Conservation (phyloP, 202 grass and related monocot genomes). For the Schoenoplectus tabernaemontani region DNA sequence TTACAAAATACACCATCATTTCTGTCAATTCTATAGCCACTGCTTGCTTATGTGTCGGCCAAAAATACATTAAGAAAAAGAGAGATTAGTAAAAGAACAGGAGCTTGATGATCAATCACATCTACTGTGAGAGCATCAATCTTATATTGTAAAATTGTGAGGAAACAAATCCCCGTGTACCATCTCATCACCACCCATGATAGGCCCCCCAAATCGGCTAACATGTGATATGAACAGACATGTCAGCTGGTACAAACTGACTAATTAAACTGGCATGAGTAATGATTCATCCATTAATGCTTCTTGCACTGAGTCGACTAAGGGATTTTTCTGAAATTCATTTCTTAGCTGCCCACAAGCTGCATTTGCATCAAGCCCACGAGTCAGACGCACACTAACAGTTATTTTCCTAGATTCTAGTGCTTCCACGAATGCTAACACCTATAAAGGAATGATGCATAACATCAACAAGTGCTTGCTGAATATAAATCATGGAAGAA, state of each 20-base stretch:
- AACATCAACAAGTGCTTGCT: not conserved
- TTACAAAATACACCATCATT: not conserved
- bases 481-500: not conserved
- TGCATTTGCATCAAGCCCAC: constrained; percentile 88
- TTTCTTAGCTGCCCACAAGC: constrained; percentile 92
- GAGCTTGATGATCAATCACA: not conserved
- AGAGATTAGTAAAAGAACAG: not conserved
- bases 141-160: not conserved
- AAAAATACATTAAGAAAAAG: not conserved
- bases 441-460: constrained; percentile 22
- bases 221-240: constrained; percentile 6
- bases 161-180: not conserved
- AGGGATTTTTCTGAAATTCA: constrained; percentile 72
- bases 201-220: not conserved
- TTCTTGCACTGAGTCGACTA: constrained; percentile 25
- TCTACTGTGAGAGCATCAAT: not conserved
- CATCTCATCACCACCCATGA: not conserved
- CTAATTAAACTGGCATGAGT: constrained; percentile 27
- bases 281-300: constrained; percentile 14
- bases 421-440: constrained; percentile 58
- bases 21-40: not conserved
- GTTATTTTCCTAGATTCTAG: constrained; percentile 72
- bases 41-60: not conserved
- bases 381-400: constrained; percentile 64
- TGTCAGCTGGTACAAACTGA: not conserved